These are phyloP conservation scores for Daldinia eschscholtzii DNA, from an alignment of 2,329 filamentous ascomycete genomes.

Conservation along the genomic window DNA sequence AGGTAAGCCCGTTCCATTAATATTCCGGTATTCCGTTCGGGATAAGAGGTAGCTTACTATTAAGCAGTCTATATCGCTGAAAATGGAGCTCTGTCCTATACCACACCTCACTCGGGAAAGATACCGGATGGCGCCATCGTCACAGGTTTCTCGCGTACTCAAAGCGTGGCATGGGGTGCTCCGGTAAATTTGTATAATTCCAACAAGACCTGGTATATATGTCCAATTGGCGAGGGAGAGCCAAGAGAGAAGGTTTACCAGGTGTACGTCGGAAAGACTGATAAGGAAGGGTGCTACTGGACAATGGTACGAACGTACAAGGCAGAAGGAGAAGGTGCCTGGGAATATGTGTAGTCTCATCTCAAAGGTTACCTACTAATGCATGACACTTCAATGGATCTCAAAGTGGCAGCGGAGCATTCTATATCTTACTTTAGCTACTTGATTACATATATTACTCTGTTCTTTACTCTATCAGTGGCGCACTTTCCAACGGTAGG, in stretches of 20 bases:
- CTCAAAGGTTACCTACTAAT: too few species aligned
- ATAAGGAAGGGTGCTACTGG: slow-evolving; percentile 19
- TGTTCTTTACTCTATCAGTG: too few species aligned
- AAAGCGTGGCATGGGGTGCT: slow-evolving; percentile 24
- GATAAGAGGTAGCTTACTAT: not conserved
- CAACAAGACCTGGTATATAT: slow-evolving; percentile 21
- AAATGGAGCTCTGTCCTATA: slow-evolving; percentile 43
- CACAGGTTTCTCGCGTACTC: slow-evolving; percentile 33
- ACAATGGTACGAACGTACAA: slow-evolving; percentile 21
- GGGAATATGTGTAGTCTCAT: slow-evolving; percentile 19
- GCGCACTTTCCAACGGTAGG: too few species aligned
- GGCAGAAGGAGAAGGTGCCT: slow-evolving; percentile 13
- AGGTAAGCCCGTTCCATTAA: not conserved
- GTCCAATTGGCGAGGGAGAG: slow-evolving; percentile 35
- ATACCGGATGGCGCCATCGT: slow-evolving; percentile 31
- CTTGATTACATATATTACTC: too few species aligned
- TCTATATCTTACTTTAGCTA: too few species aligned
- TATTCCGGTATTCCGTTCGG: not conserved
- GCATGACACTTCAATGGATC: too few species aligned
- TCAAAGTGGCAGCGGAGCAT: too few species aligned
- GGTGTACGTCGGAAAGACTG: slow-evolving; percentile 22
- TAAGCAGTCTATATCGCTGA: slow-evolving; percentile 40
- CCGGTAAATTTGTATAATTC: slow-evolving; percentile 13
- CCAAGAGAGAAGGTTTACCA: slow-evolving; percentile 39
- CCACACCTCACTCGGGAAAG: slow-evolving; percentile 36